phyloP scores from a whole-genome alignment of 192 early-diverging fungal species.

The Backusella psychrophila region DNA sequence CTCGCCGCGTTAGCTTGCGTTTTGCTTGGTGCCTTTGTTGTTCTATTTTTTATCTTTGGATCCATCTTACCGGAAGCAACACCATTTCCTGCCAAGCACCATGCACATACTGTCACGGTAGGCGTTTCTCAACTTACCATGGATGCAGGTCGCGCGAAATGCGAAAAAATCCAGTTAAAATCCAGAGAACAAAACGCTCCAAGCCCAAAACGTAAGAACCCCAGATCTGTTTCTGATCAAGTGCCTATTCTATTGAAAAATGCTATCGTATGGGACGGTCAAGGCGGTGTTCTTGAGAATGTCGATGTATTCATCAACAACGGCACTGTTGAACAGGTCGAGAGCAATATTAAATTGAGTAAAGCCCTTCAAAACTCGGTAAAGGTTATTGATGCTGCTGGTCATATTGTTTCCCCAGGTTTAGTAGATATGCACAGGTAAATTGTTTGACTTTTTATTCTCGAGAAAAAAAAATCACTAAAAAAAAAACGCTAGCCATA shows the following conservation, averaged over 20 bases:
- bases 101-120: not conserved
- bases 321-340: conserved; percentile 39
- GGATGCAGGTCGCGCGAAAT: not conserved
- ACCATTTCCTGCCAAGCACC: not conserved
- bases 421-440: conserved; percentile 52
- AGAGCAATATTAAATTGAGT: conserved; percentile 10
- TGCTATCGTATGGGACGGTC: conserved; percentile 37
- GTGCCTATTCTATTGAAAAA: conserved; percentile 23
- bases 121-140: conserved; percentile 1
- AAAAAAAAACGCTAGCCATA: conserved; percentile 44
- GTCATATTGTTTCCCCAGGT: conserved; percentile 55
- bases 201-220: conserved; percentile 7
- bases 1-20: not conserved
- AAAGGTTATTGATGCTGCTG: conserved; percentile 46
- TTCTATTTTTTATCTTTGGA: not conserved
- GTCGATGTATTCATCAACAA: conserved; percentile 41
- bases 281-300: conserved; percentile 21
- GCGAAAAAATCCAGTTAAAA: not conserved
- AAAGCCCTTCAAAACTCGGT: conserved; percentile 10
- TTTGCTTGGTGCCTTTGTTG: not conserved
- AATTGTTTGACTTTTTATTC: not conserved
- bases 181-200: not conserved
- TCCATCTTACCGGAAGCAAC: not conserved
- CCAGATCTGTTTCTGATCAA: conserved; percentile 5
- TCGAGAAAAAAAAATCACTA: not conserved